Conservation (phyloP, 352 stramenopile genomes). For the Pythium angustatum region DNA sequence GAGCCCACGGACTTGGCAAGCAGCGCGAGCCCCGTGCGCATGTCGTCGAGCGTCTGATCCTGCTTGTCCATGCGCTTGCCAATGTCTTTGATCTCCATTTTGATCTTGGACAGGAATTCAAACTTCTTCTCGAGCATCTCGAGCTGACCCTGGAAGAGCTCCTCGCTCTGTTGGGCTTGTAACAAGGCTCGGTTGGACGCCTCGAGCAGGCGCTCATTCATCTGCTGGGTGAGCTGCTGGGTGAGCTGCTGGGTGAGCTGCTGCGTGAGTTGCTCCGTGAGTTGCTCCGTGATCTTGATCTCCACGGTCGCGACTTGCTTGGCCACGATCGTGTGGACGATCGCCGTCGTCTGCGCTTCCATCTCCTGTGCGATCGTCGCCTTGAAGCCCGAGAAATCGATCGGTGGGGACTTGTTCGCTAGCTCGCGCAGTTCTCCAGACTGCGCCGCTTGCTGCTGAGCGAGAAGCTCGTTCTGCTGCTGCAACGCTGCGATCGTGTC, state of each 20-base stretch:
- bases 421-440: slow-evolving; percentile 7
- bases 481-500: slow-evolving; percentile 19
- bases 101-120: slow-evolving; percentile 67
- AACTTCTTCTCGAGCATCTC: slow-evolving; percentile 75
- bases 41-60: slow-evolving; percentile 61
- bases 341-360: slow-evolving; percentile 23
- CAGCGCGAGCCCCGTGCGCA: slow-evolving; percentile 56
- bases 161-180: slow-evolving; percentile 40
- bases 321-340: slow-evolving; percentile 27
- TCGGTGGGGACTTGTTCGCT: not conserved
- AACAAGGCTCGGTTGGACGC: slow-evolving; percentile 32
- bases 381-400: slow-evolving; percentile 22
- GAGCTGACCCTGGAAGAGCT: slow-evolving; percentile 44
- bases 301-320: slow-evolving; percentile 33
- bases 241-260: no score
- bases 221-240: slow-evolving; percentile 32
- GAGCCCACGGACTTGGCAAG: slow-evolving; percentile 64
- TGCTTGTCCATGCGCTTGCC: slow-evolving; percentile 54
- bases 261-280: slow-evolving; percentile 6
- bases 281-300: no score
- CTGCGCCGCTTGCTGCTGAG: slow-evolving; percentile 26
- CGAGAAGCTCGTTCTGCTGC: slow-evolving; percentile 29
- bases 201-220: slow-evolving; percentile 36
- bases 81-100: slow-evolving; percentile 77
- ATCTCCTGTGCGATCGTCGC: slow-evolving; percentile 19